These are phyloP conservation scores for Alternaria conjuncta DNA, from an alignment of 2,329 filamentous ascomycete genomes.

Conservation along the genomic window DNA sequence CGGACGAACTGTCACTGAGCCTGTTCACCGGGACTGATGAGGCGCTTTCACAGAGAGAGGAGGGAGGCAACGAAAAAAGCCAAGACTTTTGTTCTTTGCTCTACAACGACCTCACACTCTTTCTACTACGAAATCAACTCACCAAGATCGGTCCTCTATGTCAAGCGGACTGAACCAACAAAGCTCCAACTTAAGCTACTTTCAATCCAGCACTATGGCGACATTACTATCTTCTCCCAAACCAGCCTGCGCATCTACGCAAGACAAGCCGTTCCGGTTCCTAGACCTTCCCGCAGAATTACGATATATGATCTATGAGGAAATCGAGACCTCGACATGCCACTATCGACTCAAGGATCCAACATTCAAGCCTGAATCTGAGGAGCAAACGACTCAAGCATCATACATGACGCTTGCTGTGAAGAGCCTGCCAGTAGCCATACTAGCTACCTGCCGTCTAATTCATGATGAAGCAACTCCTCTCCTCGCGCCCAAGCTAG, in stretches of 20 bases:
- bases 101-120: not conserved
- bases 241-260: not conserved
- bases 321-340: not conserved
- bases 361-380: not conserved
- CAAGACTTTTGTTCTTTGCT: not conserved
- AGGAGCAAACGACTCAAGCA: not conserved
- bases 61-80: not conserved
- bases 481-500: not conserved
- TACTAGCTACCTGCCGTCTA: not conserved
- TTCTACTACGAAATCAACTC: not conserved
- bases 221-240: not conserved
- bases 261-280: not conserved
- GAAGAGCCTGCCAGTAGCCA: not conserved
- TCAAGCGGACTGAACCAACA: not conserved
- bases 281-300: not conserved
- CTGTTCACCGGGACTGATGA: not conserved
- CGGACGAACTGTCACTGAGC: not conserved
- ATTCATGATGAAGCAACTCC: not conserved
- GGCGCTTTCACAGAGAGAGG: not conserved
- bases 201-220: not conserved
- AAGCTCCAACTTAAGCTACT: not conserved
- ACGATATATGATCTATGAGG: not conserved
- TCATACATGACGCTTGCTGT: not conserved
- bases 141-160: not conserved
- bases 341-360: not conserved